Evolutionary conservation across 495 filamentous ascomycete genomes (phyloP).

Genomic region (Hyaloscypha bicolor): DNA sequence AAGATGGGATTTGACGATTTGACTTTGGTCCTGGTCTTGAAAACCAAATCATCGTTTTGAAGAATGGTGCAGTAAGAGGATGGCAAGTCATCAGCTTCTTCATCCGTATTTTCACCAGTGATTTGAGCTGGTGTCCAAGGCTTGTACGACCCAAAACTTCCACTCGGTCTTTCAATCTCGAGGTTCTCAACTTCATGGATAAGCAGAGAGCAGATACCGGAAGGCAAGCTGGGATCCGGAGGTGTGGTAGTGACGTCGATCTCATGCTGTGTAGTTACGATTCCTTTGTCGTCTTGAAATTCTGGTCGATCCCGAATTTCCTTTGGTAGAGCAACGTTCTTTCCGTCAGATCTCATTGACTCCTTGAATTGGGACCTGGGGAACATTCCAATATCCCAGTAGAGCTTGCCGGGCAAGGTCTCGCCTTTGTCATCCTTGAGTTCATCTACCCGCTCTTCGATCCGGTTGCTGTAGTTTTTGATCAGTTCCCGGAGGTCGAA

Average conservation of each 20-base stretch:
- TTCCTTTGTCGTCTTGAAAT: constrained; percentile 69
- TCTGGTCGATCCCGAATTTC: constrained; percentile 56
- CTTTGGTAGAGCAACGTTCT: constrained; percentile 60
- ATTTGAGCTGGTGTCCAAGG: constrained; percentile 67
- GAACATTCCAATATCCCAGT: constrained; percentile 75
- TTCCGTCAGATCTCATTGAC: constrained; percentile 65
- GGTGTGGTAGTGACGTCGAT: constrained; percentile 68
- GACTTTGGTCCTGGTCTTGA: constrained; percentile 21
- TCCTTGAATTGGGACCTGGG: constrained; percentile 64
- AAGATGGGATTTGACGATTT: constrained; percentile 19
- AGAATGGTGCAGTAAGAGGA: constrained; percentile 71
- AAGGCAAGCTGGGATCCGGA: constrained; percentile 71
- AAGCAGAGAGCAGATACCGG: constrained; percentile 63
- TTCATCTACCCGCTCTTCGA: constrained; percentile 66
- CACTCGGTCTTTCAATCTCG: constrained; percentile 63
- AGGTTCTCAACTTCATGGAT: constrained; percentile 74
- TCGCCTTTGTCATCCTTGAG: constrained; percentile 64
- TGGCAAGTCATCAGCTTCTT: constrained; percentile 60
- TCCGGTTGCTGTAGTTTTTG: constrained; percentile 70
- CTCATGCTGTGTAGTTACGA: constrained; percentile 57
- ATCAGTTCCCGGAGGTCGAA: constrained; percentile 73
- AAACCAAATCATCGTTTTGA: constrained; percentile 52
- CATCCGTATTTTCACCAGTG: constrained; percentile 63
- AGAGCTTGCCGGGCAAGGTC: constrained; percentile 69
- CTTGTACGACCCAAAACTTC: constrained; percentile 52